Conservation (phyloP, 2,329 filamentous ascomycete species). For the Claviceps purpurea region DNA sequence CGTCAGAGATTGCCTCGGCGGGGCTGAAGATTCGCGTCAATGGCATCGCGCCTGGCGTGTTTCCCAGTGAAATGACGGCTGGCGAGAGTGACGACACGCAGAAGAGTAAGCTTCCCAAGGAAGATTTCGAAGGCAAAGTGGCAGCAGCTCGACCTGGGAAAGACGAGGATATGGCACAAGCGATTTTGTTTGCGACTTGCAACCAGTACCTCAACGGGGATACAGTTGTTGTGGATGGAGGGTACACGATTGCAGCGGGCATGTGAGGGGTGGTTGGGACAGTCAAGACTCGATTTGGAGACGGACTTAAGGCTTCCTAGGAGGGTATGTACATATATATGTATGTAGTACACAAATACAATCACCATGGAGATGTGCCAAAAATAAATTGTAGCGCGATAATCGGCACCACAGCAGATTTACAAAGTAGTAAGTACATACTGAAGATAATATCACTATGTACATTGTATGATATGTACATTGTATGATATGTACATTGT, state of each 20-base stretch:
- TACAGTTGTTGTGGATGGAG: conserved; percentile 30
- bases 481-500: too few relatives aligned
- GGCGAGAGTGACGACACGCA: conserved; percentile 30
- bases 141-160: conserved; percentile 54
- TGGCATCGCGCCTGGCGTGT: conserved; percentile 59
- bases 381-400: too few relatives aligned
- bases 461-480: too few relatives aligned
- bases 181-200: conserved; percentile 41
- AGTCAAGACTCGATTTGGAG: too few relatives aligned
- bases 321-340: too few relatives aligned
- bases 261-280: conserved; percentile 1
- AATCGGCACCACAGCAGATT: too few relatives aligned
- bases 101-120: conserved; percentile 45
- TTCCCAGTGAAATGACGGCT: conserved; percentile 60
- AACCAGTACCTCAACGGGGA: conserved; percentile 33
- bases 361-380: too few relatives aligned
- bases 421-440: too few relatives aligned
- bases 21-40: conserved; percentile 54
- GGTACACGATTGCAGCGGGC: conserved; percentile 27
- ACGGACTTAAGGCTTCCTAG: too few relatives aligned
- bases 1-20: conserved; percentile 43
- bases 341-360: too few relatives aligned
- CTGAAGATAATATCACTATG: too few relatives aligned
- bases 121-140: conserved; percentile 42
- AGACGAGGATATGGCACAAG: conserved; percentile 56